phyloP scores from a whole-genome alignment of 1,284 basidiomycete genomes.

The Pyrrhoderma lamaoense region DNA sequence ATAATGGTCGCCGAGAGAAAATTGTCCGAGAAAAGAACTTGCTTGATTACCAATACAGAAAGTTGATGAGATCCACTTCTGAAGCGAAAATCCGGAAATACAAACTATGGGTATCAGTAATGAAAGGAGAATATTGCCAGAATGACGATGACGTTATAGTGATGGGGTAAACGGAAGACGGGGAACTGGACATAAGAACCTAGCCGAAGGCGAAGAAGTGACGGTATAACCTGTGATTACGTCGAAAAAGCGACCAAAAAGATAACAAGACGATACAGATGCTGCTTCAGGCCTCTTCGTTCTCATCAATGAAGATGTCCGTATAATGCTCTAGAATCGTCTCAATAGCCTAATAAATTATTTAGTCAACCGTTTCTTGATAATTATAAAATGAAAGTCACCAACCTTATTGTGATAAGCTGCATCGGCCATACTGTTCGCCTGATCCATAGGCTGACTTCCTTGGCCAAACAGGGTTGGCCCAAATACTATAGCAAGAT shows the following conservation, averaged over 20 bases:
- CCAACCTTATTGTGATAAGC: slow-evolving; percentile 59
- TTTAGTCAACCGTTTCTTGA: slow-evolving; percentile 31
- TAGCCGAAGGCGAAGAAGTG: neutral
- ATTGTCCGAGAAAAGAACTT: too few species aligned
- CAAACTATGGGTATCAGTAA: too few species aligned
- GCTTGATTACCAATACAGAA: neutral
- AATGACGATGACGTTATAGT: neutral
- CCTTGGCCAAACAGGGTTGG: slow-evolving; percentile 80
- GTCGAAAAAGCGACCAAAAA: too few species aligned
- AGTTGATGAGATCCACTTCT: neutral
- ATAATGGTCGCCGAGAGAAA: neutral
- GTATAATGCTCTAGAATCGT: slow-evolving; percentile 81
- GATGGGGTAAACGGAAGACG: neutral
- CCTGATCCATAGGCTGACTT: slow-evolving; percentile 27
- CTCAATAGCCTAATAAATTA: slow-evolving; percentile 59
- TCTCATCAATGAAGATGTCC: slow-evolving; percentile 79
- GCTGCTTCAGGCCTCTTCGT: slow-evolving; percentile 26
- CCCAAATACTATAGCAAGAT: slow-evolving; percentile 95
- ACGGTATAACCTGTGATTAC: neutral
- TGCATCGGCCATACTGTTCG: slow-evolving; percentile 48
- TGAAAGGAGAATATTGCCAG: neutral
- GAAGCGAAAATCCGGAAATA: too few species aligned
- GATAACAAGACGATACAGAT: too few species aligned
- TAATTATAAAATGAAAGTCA: slow-evolving; percentile 13
- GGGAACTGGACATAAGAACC: too few species aligned